Evolutionary conservation across 441 rosid species (phyloP).

Genomic region (Isatis lusitanica): DNA sequence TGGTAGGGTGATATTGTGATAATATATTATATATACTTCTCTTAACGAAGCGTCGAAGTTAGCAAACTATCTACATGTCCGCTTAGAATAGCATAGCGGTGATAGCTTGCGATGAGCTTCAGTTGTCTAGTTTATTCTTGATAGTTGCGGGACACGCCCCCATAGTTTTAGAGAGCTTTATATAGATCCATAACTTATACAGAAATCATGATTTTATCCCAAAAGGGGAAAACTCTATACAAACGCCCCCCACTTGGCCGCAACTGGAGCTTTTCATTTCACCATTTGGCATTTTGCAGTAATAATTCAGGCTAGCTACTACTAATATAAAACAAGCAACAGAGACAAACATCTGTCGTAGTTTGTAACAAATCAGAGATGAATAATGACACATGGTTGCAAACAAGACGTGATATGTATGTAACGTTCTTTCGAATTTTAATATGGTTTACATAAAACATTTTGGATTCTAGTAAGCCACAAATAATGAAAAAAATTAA

Average conservation of each 20-base stretch:
- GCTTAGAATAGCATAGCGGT: too few species aligned
- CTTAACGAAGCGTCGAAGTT: too few species aligned
- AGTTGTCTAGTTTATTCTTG: background rate
- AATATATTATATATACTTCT: too few species aligned
- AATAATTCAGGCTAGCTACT: background rate
- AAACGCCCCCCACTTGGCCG: background rate
- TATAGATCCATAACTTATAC: background rate
- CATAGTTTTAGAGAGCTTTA: background rate
- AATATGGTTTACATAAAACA: background rate
- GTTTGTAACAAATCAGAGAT: constrained; percentile 15
- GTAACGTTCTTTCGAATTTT: background rate
- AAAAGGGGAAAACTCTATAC: background rate
- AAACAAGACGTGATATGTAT: background rate
- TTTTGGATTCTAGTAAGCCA: background rate
- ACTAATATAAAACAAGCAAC: background rate
- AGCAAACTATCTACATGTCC: too few species aligned
- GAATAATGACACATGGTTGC: constrained; percentile 24
- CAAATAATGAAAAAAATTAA: background rate
- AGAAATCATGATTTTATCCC: background rate
- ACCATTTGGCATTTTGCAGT: constrained; percentile 13
- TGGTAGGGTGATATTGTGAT: background rate
- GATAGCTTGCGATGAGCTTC: background rate
- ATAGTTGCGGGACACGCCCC: background rate
- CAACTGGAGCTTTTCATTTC: background rate
- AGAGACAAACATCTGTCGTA: constrained; percentile 16